Percentiles rank a stretch among this genome's conserved stretches.
Conservation (phyloP, 139 green algal genomes). For the Nannochloris sp. region DNA sequence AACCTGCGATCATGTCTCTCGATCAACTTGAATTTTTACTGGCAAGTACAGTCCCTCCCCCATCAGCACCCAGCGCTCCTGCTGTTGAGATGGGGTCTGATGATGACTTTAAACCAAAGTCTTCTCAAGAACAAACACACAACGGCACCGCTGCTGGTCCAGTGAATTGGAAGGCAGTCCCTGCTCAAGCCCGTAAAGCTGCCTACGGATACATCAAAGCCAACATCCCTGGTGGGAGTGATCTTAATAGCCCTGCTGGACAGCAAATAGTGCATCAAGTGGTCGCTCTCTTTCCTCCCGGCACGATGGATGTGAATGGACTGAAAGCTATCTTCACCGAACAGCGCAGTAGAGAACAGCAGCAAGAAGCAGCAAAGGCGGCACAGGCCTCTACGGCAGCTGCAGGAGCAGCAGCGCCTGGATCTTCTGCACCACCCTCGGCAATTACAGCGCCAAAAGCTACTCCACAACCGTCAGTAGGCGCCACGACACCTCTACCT, state of each 20-base stretch:
- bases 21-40: too few species aligned
- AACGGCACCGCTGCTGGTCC: too few species aligned
- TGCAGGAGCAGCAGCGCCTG: background rate
- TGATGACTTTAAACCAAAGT: too few species aligned
- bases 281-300: background rate
- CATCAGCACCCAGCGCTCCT: too few species aligned
- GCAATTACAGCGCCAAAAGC: background rate
- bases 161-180: background rate
- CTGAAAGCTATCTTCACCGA: background rate
- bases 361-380: background rate
- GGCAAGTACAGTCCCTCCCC: too few species aligned
- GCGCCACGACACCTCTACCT: background rate
- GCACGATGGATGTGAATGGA: background rate
- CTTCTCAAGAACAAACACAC: too few species aligned
- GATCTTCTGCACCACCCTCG: background rate
- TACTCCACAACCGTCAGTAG: background rate
- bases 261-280: background rate
- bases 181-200: background rate
- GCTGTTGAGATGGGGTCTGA: too few species aligned
- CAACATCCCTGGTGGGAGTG: background rate
- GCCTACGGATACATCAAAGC: background rate
- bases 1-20: too few species aligned
- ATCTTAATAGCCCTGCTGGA: background rate
- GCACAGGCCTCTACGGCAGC: background rate
- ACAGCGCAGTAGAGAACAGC: background rate